Percentiles rank a stretch among this genome's conserved stretches.
Conservation (phyloP, 768 basidiomycete species). For the Hygrocybe punicea region DNA sequence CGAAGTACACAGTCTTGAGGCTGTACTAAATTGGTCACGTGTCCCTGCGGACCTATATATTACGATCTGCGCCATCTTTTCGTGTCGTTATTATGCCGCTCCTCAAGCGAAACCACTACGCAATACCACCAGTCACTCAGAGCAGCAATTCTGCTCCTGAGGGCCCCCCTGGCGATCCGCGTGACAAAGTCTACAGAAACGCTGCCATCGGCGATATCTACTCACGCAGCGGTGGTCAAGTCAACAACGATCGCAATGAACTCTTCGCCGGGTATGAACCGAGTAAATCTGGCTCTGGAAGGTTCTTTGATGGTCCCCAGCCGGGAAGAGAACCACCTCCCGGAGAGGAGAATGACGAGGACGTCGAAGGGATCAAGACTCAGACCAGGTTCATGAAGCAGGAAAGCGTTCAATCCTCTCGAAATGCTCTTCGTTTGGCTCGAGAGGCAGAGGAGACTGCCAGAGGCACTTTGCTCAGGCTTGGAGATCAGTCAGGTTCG, state of each 20-base stretch:
- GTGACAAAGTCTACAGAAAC: conserved; percentile 51
- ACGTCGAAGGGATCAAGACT: conserved; percentile 92
- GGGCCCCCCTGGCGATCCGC: conserved; percentile 17
- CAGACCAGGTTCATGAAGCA: conserved; percentile 87
- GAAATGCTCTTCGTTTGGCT: conserved; percentile 90
- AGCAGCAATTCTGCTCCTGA: conserved; percentile 7
- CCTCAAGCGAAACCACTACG: conserved; percentile 61
- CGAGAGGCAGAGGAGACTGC: conserved; percentile 97
- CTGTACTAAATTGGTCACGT: background rate
- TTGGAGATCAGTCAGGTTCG: conserved; percentile 93
- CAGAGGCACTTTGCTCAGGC: conserved; percentile 70
- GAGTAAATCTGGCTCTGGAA: conserved; percentile 52
- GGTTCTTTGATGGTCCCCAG: conserved; percentile 66
- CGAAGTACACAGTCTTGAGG: background rate
- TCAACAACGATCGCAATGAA: conserved; percentile 66
- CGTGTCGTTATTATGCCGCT: conserved; percentile 49
- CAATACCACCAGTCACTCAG: conserved; percentile 64
- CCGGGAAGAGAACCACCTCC: conserved; percentile 46
- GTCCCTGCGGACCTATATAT: background rate
- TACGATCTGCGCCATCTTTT: background rate
- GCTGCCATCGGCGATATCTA: conserved; percentile 62
- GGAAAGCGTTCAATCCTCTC: conserved; percentile 81
- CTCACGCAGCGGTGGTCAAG: conserved; percentile 55
- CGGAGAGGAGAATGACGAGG: conserved; percentile 79
- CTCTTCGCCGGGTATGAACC: conserved; percentile 75